Evolutionary conservation across 2,329 filamentous ascomycete genomes (phyloP), one percentile per base, ranked within the genome.

Genomic region (Arthrobotrys sinensis): DNA sequence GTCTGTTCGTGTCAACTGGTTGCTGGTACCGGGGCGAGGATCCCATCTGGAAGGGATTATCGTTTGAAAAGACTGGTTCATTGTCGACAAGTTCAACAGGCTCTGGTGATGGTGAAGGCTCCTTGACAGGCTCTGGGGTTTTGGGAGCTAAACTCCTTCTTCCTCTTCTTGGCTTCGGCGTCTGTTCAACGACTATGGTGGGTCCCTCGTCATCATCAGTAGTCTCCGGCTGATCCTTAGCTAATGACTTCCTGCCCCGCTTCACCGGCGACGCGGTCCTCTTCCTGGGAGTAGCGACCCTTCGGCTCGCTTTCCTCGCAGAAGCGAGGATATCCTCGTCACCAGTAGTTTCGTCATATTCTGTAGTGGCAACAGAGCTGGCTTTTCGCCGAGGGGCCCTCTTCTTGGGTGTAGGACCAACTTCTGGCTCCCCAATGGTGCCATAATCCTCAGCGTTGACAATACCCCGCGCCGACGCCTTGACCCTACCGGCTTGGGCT

Each of bases 391-490:
- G 91, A 87, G 82, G 91, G 87, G 68, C 64, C n/a, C 76, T 65
- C 69, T 75, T 79, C 32, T 80, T 79, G 11, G 80, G 80, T 10
- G 79, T 81, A 21, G 76, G 80, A 46, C 48, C 76, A 14, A 80
- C 66, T 38, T 67, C 66, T 14, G 80, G 75, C 43, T 79, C 76
- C 28, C 76, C 76, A 52, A 79, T 79, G 50, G 87, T 89, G 36
- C 69, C 62, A 12, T 70, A 80, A 32, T 66, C 77, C 40, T 88
- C 88, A 52, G 87, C 89, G 82, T 92, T 89, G 64, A 90, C 85
- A 82, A 99, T 99, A 69, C 96, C 96, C 84, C 88, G 90, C 84
- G 94, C 95, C 1, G 93, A 94, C 78, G 95, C 90, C 86, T 94
- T 94, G 12, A 94, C 94, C 73, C 90, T 89, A 48, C 92, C 91